These are phyloP conservation scores for Dentipellis sp. DNA, from an alignment of 768 basidiomycete genomes.

Conservation along the genomic window DNA sequence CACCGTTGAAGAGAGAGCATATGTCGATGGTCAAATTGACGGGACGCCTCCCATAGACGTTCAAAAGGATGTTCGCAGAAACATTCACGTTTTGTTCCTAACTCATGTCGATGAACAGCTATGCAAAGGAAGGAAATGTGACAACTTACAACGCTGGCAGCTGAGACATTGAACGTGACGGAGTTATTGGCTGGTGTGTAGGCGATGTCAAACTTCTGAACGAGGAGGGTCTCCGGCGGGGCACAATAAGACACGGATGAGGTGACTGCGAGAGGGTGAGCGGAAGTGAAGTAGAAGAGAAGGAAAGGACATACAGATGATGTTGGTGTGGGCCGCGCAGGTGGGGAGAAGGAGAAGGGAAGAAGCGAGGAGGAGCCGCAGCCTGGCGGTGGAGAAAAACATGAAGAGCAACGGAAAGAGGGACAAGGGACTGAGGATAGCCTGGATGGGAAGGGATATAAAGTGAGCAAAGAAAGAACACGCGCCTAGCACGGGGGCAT, in stretches of 20 bases:
- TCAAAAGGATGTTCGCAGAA: slow-evolving; percentile 70
- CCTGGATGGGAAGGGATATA: slow-evolving; percentile 4
- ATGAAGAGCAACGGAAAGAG: slow-evolving; percentile 31
- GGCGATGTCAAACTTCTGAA: slow-evolving; percentile 67
- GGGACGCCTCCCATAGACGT: slow-evolving; percentile 80
- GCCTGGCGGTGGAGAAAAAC: slow-evolving; percentile 64
- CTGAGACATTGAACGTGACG: slow-evolving; percentile 76
- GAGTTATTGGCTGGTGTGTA: slow-evolving; percentile 67
- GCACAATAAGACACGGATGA: slow-evolving; percentile 85
- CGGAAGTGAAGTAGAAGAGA: neutral
- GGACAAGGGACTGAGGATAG: too few species aligned
- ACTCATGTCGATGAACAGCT: neutral
- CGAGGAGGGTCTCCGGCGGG: slow-evolving; percentile 69
- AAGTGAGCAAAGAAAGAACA: neutral
- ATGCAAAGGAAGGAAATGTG: slow-evolving; percentile 7
- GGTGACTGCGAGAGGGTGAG: slow-evolving; percentile 43
- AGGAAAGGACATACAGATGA: slow-evolving; percentile 44
- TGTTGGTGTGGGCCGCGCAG: slow-evolving; percentile 40
- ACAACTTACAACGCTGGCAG: slow-evolving; percentile 71
- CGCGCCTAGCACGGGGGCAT: slow-evolving; percentile 2
- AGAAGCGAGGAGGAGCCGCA: slow-evolving; percentile 44
- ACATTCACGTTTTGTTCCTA: slow-evolving; percentile 75
- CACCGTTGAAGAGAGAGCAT: slow-evolving; percentile 68
- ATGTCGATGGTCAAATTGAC: slow-evolving; percentile 83
- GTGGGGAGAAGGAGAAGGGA: slow-evolving; percentile 21